Conservation (phyloP, 805 yeast species). For the Cyberlindnera amylophila region DNA sequence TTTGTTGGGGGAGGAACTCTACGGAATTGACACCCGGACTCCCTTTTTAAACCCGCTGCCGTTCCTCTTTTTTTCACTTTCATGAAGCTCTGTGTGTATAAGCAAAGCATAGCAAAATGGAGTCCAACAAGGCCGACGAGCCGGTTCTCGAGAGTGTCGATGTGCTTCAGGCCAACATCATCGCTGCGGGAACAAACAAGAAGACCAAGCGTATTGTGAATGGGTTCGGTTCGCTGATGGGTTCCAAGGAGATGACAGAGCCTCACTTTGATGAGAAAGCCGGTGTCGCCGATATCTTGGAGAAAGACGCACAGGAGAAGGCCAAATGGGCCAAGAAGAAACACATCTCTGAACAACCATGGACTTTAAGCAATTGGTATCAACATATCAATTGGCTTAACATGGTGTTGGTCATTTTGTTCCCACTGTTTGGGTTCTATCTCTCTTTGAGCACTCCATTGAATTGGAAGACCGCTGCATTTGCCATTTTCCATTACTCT, state of each 20-base stretch:
- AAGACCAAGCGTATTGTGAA: constrained; percentile 70
- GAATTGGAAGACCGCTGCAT: constrained; percentile 27
- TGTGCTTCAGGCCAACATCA: constrained; percentile 65
- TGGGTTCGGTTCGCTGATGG: constrained; percentile 79
- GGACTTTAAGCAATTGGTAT: constrained; percentile 72
- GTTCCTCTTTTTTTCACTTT: no score
- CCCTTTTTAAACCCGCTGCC: no score
- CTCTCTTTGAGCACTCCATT: constrained; percentile 45
- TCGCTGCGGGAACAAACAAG: constrained; percentile 80
- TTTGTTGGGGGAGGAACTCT: not conserved
- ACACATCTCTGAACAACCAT: constrained; percentile 76
- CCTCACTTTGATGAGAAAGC: constrained; percentile 64
- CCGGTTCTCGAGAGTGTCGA: constrained; percentile 40
- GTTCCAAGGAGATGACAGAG: constrained; percentile 66
- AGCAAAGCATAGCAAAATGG: no score
- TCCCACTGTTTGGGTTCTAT: constrained; percentile 54
- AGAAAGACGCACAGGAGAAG: constrained; percentile 39
- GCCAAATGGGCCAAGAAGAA: constrained; percentile 35
- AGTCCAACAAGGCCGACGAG: not conserved
- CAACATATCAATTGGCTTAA: constrained; percentile 78
- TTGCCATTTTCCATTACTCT: constrained; percentile 45
- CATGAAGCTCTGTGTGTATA: no score
- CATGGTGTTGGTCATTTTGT: constrained; percentile 54
- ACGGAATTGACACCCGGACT: no score
- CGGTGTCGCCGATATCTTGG: constrained; percentile 40